A percentile compares a stretch with the other conserved stretches of the same genome.
These are phyloP conservation scores for Plasmodium coatneyi DNA, from an alignment of 169 alveolate genomes.

Conservation along the genomic window DNA sequence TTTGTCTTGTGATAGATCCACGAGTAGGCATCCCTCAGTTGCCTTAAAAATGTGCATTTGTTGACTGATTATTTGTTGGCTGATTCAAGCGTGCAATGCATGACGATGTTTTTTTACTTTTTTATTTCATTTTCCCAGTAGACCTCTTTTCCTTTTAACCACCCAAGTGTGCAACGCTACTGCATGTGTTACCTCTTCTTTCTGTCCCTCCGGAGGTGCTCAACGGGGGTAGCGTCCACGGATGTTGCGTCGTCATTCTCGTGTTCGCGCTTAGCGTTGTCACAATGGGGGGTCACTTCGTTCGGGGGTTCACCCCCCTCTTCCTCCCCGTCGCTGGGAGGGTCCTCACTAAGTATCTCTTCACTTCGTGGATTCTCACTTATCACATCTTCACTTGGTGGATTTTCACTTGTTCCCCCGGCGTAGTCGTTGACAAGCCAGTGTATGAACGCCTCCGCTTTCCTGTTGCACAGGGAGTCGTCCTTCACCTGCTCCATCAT, in stretches of 20 bases:
- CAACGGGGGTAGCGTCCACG: neutral
- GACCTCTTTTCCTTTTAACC: neutral
- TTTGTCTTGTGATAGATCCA: neutral
- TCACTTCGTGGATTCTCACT: neutral
- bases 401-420: neutral
- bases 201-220: neutral
- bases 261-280: neutral
- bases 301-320: neutral
- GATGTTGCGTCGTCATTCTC: neutral
- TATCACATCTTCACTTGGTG: neutral
- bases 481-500: slow-evolving; percentile 17
- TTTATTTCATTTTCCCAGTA: neutral
- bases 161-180: neutral
- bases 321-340: neutral
- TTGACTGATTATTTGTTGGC: neutral
- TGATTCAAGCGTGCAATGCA: neutral
- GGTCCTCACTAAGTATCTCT: neutral
- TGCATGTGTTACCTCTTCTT: neutral
- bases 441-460: slow-evolving; percentile 66
- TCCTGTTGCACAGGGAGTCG: slow-evolving; percentile 23
- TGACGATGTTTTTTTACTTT: neutral
- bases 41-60: neutral
- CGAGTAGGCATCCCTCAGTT: neutral
- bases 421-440: slow-evolving; percentile 58
- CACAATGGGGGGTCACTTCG: neutral